Percentiles rank a stretch among this genome's conserved stretches.
Evolutionary conservation across 495 filamentous ascomycete species (phyloP).

Genomic region (Staphylotrichum tortipilum): DNA sequence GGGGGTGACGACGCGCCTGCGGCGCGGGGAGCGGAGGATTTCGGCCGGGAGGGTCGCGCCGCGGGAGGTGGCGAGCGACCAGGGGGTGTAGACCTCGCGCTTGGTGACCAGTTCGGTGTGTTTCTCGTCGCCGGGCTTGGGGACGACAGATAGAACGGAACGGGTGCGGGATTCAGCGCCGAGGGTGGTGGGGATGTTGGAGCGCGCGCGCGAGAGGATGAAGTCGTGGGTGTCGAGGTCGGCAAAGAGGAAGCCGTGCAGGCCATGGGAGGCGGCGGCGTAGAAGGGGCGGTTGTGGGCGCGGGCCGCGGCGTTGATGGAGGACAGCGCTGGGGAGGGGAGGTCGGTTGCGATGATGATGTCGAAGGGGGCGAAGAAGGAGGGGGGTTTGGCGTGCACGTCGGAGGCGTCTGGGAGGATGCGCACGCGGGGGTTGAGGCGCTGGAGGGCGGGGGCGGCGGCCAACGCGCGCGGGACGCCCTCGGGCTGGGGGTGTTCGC

Average conservation of each 20-base stretch:
- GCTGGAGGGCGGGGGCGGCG: slow-evolving; percentile 65
- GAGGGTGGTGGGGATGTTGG: slow-evolving; percentile 58
- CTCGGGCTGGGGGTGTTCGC: slow-evolving; percentile 52
- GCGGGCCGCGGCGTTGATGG: slow-evolving; percentile 76
- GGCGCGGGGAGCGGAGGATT: slow-evolving; percentile 53
- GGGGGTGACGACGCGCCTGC: slow-evolving; percentile 66
- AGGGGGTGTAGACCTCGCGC: slow-evolving; percentile 76
- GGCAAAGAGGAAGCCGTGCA: slow-evolving; percentile 92
- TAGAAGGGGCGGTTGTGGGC: slow-evolving; percentile 74
- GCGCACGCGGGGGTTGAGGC: slow-evolving; percentile 83
- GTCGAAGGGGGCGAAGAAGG: slow-evolving; percentile 71
- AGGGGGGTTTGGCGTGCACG: slow-evolving; percentile 53
- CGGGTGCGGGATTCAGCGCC: slow-evolving; percentile 69
- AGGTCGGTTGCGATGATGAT: slow-evolving; percentile 88
- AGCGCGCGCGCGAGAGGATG: slow-evolving; percentile 72
- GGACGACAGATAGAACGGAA: slow-evolving; percentile 58
- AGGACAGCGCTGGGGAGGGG: slow-evolving; percentile 58
- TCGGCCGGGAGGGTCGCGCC: slow-evolving; percentile 64
- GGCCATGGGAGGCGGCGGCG: slow-evolving; percentile 74
- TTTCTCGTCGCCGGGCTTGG: slow-evolving; percentile 58
- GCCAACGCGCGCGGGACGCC: slow-evolving; percentile 82
- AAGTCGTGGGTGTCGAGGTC: slow-evolving; percentile 85
- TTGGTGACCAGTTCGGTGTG: slow-evolving; percentile 81
- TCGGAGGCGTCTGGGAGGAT: slow-evolving; percentile 59
- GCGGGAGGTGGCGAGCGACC: slow-evolving; percentile 66